Base-by-base conservation (phyloP, 148 eudicot genomes). In the Heliosperma pusillum region DNA sequence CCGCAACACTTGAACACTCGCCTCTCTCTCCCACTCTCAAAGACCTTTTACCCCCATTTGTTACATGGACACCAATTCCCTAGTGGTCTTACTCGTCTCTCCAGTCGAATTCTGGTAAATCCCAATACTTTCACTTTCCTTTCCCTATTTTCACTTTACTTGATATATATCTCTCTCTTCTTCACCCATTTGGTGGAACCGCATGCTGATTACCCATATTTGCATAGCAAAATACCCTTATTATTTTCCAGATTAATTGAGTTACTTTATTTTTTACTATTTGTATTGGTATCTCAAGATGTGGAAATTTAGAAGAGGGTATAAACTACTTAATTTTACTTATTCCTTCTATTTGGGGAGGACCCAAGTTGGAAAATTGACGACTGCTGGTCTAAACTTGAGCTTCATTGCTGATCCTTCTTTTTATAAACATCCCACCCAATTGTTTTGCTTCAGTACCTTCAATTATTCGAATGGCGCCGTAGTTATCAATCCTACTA, bases 241-340 rank as follows among this genome's bases (percentile, higher is more conserved):
- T 58, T 58, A n/a, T 20, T 25, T 20, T n/a, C 45, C 20, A 13
- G n/a, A 26, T n/a, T n/a, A n/a, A n/a, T n/a, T n/a, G 10, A 27
- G 26, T 27, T 63, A 17, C 7, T n/a, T 15, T 27, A n/a, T n/a
- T 5, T 63, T 63, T 63, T 5, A 11, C 1, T 13, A 3, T 40
- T 11, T 21, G 27, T 45, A 44, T 20, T 69, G 44, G 33, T 45
- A 11, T 19, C 57, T 69, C 29, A 9, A 45, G 45, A 22, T 69
- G 72, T 69, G 62, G 76, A 81, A 44, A 29, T 71, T 86, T 60
- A 83, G 85, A 80, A 83, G 88, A 83, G 83, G 77, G 27, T 69
- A 77, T 44, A 27, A 50, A 58, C 74, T 71, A 30, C 71, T 82
- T 36, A 79, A 82, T 21, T 74, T 66, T 5, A 77, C 78, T 25